Evolutionary conservation across 176 grass and related monocot species (phyloP), one percentile per base, ranked within the genome.

Genomic region (Poa annua): DNA sequence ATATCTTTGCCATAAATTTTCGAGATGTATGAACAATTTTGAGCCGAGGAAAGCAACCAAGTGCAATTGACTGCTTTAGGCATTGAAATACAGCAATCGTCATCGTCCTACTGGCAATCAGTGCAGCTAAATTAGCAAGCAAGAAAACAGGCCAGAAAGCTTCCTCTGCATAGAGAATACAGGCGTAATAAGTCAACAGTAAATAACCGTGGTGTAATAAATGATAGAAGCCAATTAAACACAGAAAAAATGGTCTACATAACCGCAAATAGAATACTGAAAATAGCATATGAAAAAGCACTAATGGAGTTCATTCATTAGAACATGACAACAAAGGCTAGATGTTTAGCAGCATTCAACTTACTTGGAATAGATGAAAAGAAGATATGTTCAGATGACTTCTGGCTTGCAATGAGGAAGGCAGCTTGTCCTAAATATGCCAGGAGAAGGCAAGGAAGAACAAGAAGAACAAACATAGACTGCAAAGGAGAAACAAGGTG

Each of bases 1-100:
- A 98, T 85, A 98, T 98, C 76, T 98, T 94, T 25, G 92, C 88
- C 96, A 98, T 93, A 83, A 98, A 98, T 79, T 98, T 93, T 71
- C 96, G 85, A 77, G 96, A 98, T 2, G 92, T 98, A 66, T 98
- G 96, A 65, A 98, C 85, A 78, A 98, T 98, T 84, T 95, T 98
- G 59, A 98, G 85, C 41, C 92, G 86, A 60, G 96, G 96, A 88
- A 98, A 95, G 66, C 96, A 98, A 83, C 96, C 96, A 80, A 98
- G 92, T 82, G 92, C 85, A 86, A 91, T 91, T 67, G 96, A 91
- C 77, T 98, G 91, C 78, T 98, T 95, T 77, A 98, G 85, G 88
- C 96, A 98, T 73, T 92, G 91, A 83, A 98, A 98, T 55, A 92
- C 95, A 57, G 96, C 96, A 19, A 86, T 91, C 11, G 89, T 98